A percentile compares a stretch with the other conserved stretches of the same genome.
phyloP scores from a whole-genome alignment of 306 rosid species.

The Hippophae rhamnoides region DNA sequence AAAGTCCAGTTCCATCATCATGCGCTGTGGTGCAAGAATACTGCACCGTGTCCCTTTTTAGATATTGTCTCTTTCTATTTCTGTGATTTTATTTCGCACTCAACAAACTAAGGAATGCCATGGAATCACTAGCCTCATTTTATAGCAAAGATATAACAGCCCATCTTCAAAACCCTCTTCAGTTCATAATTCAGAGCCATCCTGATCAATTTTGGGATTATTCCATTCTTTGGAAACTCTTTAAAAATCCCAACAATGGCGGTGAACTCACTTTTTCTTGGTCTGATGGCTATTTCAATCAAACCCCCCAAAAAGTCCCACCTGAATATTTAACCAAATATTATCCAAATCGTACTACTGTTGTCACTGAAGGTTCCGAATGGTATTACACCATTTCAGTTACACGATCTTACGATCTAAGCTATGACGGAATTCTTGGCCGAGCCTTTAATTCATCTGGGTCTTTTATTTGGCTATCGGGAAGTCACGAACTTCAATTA shows the following conservation, averaged over 20 bases:
- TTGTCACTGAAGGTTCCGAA: not conserved
- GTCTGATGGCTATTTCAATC: slow-evolving; percentile 25
- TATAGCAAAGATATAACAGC: not conserved
- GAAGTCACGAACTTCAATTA: slow-evolving; percentile 17
- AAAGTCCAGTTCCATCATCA: too few species aligned
- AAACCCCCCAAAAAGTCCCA: not conserved
- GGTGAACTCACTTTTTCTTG: slow-evolving; percentile 8
- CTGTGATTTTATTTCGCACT: too few species aligned
- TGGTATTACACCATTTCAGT: slow-evolving; percentile 23
- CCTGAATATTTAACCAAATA: not conserved
- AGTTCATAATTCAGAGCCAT: slow-evolving; percentile 18
- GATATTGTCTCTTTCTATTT: too few species aligned
- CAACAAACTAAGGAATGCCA: too few species aligned
- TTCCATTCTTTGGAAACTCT: slow-evolving; percentile 31
- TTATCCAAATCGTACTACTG: not conserved
- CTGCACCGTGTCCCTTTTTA: too few species aligned
- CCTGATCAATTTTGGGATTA: slow-evolving; percentile 27
- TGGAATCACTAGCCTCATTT: too few species aligned
- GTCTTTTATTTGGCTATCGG: slow-evolving; percentile 32
- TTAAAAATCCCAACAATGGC: not conserved
- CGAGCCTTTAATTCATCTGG: slow-evolving; percentile 21
- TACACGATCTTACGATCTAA: slow-evolving; percentile 9
- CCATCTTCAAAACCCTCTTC: slow-evolving; percentile 29
- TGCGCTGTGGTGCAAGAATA: too few species aligned
- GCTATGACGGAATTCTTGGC: slow-evolving; percentile 13